Percentiles rank a stretch among this genome's conserved stretches.
Evolutionary conservation across 441 rosid genomes (phyloP).

Genomic region (Erodium texanum): DNA sequence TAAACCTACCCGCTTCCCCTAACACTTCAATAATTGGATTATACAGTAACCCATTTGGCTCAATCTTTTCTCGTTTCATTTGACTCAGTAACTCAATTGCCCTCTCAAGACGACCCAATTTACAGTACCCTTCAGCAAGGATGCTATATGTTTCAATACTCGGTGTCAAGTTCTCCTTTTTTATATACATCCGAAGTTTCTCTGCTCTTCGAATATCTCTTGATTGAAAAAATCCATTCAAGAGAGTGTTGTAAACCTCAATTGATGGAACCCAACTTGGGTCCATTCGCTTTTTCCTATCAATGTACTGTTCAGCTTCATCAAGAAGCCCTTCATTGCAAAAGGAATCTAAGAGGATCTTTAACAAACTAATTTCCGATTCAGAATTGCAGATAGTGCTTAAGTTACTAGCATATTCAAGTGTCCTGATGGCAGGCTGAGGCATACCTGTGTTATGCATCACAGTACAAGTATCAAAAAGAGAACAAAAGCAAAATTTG

Average conservation of each 20-base stretch:
- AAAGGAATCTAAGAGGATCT: slow-evolving; percentile 68
- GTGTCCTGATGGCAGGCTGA: slow-evolving; percentile 47
- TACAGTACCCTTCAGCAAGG: slow-evolving; percentile 68
- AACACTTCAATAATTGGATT: slow-evolving; percentile 72
- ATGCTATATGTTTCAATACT: slow-evolving; percentile 71
- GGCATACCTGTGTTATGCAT: slow-evolving; percentile 43
- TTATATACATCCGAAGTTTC: slow-evolving; percentile 63
- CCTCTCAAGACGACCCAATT: slow-evolving; percentile 50
- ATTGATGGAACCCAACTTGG: slow-evolving; percentile 44
- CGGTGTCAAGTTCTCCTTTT: slow-evolving; percentile 38
- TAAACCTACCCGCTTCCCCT: slow-evolving; percentile 64
- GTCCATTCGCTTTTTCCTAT: slow-evolving; percentile 27
- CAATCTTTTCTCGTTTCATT: slow-evolving; percentile 57
- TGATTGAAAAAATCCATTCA: slow-evolving; percentile 75
- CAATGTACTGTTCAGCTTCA: slow-evolving; percentile 43
- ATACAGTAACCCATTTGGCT: slow-evolving; percentile 48
- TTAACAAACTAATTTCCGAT: slow-evolving; percentile 36
- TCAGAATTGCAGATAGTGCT: slow-evolving; percentile 25
- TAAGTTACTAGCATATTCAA: slow-evolving; percentile 44
- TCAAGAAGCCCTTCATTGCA: slow-evolving; percentile 70
- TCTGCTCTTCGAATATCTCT: slow-evolving; percentile 62
- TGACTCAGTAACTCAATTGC: slow-evolving; percentile 58
- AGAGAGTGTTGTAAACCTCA: slow-evolving; percentile 48
- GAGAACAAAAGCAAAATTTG: not conserved
- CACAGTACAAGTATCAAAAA: not conserved